Evolutionary conservation across 2,329 filamentous ascomycete genomes (phyloP), one percentile per base, ranked within the genome.

Genomic region (Oidium heveae): DNA sequence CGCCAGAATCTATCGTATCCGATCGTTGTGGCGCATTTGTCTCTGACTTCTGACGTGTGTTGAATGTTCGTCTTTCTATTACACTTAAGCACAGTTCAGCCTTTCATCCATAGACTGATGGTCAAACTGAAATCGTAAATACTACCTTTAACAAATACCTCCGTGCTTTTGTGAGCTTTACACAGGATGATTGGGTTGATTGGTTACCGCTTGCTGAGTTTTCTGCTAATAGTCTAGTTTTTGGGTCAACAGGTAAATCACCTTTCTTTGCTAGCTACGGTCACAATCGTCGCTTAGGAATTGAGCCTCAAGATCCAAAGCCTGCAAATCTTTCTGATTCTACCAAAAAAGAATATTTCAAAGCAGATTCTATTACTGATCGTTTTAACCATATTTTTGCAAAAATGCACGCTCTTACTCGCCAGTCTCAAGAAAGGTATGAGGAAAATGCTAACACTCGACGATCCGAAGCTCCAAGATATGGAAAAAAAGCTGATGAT

Each of bases 201-300:
- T 55, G n/a, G 59, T 55, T 34, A 20, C 54, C 12, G 15, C 18
- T 60, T 8, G 54, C 56, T 3, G 55, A 61, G 52, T 59, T 59
- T 34, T 55, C 57, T 3, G 47, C 47, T 16, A 58, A 58, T 34
- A 60, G 57, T 34, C n/a, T 18, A 0, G 22, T 55, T 0, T 54
- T 28, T 16, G 53, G 39, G 12, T 52, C 55, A n/a, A 50, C 46
- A 50, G 24, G 24, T 13, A 22, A 28, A 28, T 50, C 46, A 18
- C 46, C 46, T 50, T 50, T 50, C 3, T 50, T 50, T 22, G 18
- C 46, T 7, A 50, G 32, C 18, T 50, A 50, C 24, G 46, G 46
- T 22, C 32, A 50, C 18, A 50, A 50, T 32, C 46, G 13, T 32
- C 46, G 47, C 7, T n/a, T 55, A 37, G 54, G 53, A 37, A 55